phyloP scores from a whole-genome alignment of 176 grass and related monocot genomes.

The Alloteropsis semialata region DNA sequence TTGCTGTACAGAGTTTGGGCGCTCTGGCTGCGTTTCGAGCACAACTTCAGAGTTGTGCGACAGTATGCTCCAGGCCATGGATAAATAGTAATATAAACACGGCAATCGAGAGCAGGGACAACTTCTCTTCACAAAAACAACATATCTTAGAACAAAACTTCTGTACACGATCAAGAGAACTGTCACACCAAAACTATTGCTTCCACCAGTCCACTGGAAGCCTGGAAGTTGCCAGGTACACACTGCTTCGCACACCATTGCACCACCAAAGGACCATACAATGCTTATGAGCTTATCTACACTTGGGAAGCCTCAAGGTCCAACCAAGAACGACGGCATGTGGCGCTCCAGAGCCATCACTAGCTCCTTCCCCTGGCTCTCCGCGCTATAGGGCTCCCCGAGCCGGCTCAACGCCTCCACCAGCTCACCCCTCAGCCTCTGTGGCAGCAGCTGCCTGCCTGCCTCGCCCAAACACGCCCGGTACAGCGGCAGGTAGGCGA shows the following conservation, averaged over 20 bases:
- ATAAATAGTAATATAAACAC: background rate
- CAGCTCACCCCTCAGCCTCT: constrained; percentile 65
- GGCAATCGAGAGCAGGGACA: background rate
- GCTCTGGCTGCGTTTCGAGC: too few species aligned
- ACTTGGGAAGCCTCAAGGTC: background rate
- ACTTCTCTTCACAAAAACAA: background rate
- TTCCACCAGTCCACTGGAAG: background rate
- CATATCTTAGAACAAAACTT: background rate
- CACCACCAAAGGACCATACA: background rate
- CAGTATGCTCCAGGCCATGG: background rate
- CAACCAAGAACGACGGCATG: constrained; percentile 59
- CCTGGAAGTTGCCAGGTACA: background rate
- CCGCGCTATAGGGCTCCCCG: constrained; percentile 16
- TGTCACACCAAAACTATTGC: background rate
- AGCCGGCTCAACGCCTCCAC: constrained; percentile 52
- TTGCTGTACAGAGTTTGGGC: too few species aligned
- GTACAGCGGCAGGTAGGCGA: constrained; percentile 64
- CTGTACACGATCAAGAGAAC: background rate
- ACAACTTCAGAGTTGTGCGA: background rate
- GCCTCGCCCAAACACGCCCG: constrained; percentile 27
- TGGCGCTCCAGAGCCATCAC: constrained; percentile 54
- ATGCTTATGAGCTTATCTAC: background rate
- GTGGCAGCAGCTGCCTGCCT: constrained; percentile 47
- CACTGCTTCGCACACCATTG: background rate
- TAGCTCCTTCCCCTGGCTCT: constrained; percentile 48